A percentile compares a stretch with the other conserved stretches of the same genome.
These are phyloP conservation scores for Anastatica hierochuntica DNA, from an alignment of 345 rosid genomes.

Conservation along the genomic window DNA sequence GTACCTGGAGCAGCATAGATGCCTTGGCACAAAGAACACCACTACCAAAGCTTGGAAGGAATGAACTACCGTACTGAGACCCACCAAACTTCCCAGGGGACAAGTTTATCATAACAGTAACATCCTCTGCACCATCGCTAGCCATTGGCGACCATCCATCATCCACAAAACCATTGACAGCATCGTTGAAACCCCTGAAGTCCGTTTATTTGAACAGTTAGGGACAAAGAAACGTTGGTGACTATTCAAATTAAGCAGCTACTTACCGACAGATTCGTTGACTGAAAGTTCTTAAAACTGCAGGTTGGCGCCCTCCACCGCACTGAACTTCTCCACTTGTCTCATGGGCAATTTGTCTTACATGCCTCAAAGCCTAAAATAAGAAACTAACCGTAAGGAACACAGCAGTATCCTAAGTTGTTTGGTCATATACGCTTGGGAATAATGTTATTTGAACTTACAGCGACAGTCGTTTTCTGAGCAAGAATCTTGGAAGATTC, in stretches of 20 bases:
- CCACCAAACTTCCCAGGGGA: slow-evolving; percentile 67
- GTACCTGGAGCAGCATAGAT: slow-evolving; percentile 90
- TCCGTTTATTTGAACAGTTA: slow-evolving; percentile 15
- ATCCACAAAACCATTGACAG: slow-evolving; percentile 84
- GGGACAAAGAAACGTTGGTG: not conserved
- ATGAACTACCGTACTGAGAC: slow-evolving; percentile 49
- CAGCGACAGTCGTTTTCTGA: slow-evolving; percentile 89
- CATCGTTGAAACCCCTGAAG: slow-evolving; percentile 91
- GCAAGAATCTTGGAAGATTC: slow-evolving; percentile 92
- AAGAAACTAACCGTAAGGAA: not conserved
- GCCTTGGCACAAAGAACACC: slow-evolving; percentile 96
- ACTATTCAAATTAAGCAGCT: not conserved
- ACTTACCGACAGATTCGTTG: slow-evolving; percentile 81
- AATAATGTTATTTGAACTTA: slow-evolving; percentile 25
- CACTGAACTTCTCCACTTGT: slow-evolving; percentile 87
- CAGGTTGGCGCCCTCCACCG: slow-evolving; percentile 93
- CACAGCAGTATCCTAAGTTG: not conserved
- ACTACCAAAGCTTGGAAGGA: slow-evolving; percentile 72
- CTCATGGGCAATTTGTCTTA: slow-evolving; percentile 87
- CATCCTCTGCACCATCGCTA: slow-evolving; percentile 80
- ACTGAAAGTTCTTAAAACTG: slow-evolving; percentile 86
- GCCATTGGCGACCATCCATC: slow-evolving; percentile 89
- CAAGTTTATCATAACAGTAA: slow-evolving; percentile 64
- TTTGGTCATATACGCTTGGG: not conserved
- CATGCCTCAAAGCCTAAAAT: slow-evolving; percentile 70